These are phyloP conservation scores for Candida easanensis DNA, from an alignment of 805 yeast genomes.

Conservation along the genomic window DNA sequence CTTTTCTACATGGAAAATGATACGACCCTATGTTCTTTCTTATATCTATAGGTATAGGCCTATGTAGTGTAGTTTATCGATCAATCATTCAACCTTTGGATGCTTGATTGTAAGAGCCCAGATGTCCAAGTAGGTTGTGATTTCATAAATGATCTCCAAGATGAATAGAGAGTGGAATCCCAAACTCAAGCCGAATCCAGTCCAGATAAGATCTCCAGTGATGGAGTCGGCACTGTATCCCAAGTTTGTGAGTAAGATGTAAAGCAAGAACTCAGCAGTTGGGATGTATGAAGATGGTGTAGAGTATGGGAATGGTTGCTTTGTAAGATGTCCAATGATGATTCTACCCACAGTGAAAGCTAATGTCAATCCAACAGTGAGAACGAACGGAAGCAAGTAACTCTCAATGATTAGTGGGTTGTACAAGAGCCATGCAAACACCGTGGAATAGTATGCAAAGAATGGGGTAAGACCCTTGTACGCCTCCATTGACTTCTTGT, in stretches of 20 bases:
- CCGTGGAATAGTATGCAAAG: constrained; percentile 33
- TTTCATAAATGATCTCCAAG: constrained; percentile 73
- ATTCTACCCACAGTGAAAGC: constrained; percentile 92
- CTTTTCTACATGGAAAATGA: neutral
- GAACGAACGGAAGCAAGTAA: constrained; percentile 52
- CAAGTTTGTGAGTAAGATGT: constrained; percentile 24
- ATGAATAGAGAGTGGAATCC: constrained; percentile 73
- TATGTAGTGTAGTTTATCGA: no score
- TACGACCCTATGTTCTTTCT: neutral
- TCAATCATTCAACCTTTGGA: constrained; percentile 44
- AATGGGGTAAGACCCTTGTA: constrained; percentile 68
- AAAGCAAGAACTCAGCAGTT: constrained; percentile 39
- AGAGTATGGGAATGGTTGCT: constrained; percentile 69
- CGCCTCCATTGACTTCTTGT: constrained; percentile 33
- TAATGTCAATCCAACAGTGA: constrained; percentile 69
- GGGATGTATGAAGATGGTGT: constrained; percentile 75
- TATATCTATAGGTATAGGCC: neutral
- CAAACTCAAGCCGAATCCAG: constrained; percentile 63
- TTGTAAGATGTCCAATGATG: constrained; percentile 81
- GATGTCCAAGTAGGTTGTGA: constrained; percentile 79
- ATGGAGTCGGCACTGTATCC: constrained; percentile 38
- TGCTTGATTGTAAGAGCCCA: constrained; percentile 83
- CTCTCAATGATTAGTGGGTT: constrained; percentile 43
- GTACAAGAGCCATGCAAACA: constrained; percentile 40
- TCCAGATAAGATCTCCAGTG: constrained; percentile 54